Evolutionary conservation across 1,139 yeast genomes (phyloP), one percentile per base, ranked within the genome.

Genomic region (Debaryomyces subglobosus): DNA sequence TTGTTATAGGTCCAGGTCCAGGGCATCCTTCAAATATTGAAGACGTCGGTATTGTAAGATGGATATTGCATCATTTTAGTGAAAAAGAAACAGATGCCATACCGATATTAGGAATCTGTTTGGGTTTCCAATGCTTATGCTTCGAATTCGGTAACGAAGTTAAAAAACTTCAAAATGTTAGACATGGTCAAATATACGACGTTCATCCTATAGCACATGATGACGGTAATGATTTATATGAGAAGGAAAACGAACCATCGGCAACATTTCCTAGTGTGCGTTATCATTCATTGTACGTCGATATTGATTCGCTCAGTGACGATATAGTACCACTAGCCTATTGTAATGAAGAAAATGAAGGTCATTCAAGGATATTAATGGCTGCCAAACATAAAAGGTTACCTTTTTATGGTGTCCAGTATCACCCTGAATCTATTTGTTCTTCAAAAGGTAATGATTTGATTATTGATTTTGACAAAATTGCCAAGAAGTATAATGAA

Each of bases 1-100:
- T 95, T 4, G 84, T 94, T 0, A 78, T 94, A 12, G 99, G 99
- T 0, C 99, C 99, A 0, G 99, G 99, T 0, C 99, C 99, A 0
- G 99, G 99, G 0, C 84, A 88, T 57, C 99, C 99, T 0, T 69
- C 71, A 2, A 77, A 71, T 38, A 63, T 75, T 0, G 53, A 63
- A 1, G 98, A 92, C 61, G 82, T 88, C 21, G 98, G 97, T 0
- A 77, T 91, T 5, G 79, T 91, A n/a, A 80, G 82, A 4, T 74
- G 77, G 60, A 57, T 89, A 20, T 79, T 67, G 48, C 60, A 59
- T 46, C 65, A 60, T 38, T 71, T 63, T 48, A 59, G 25, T 8
- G 39, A 62, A 6, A 41, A 53, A 0, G 47, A 56, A 21, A 51
- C 60, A 0, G 48, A 24, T 5, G 53, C 61, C 0, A 67, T 88